Conservation (phyloP, 208 protist species). For the Leishmania turanica region DNA sequence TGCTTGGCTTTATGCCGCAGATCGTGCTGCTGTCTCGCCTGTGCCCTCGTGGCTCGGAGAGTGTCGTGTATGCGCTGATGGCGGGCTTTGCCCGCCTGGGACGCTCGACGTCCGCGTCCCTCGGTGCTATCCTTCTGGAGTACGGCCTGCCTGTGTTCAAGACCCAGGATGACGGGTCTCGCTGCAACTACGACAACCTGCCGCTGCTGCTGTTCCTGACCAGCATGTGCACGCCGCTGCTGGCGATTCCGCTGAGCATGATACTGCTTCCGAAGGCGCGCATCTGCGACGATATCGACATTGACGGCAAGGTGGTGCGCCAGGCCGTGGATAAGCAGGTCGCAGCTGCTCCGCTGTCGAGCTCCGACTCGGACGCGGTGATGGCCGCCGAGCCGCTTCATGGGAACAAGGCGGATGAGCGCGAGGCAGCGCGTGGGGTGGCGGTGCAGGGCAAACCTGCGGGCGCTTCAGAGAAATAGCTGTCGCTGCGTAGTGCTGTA, state of each 20-base stretch:
- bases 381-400: neutral
- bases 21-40: slow-evolving; percentile 78
- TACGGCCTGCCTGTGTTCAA: slow-evolving; percentile 42
- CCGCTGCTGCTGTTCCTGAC: slow-evolving; percentile 50
- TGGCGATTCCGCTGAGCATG: slow-evolving; percentile 49
- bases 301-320: slow-evolving; percentile 37
- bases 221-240: slow-evolving; percentile 47
- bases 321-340: slow-evolving; percentile 5
- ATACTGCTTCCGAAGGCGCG: slow-evolving; percentile 53
- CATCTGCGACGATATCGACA: slow-evolving; percentile 53
- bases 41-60: slow-evolving; percentile 77
- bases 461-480: no score
- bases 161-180: slow-evolving; percentile 11
- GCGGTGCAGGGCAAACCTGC: no score
- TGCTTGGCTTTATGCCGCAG: slow-evolving; percentile 74
- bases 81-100: slow-evolving; percentile 78
- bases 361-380: neutral
- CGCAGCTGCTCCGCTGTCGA: slow-evolving; percentile 1
- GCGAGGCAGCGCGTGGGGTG: neutral
- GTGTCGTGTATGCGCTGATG: slow-evolving; percentile 76
- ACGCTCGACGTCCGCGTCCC: slow-evolving; percentile 26
- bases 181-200: slow-evolving; percentile 64
- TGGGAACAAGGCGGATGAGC: no score
- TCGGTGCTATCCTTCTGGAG: slow-evolving; percentile 57
- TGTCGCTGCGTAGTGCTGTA: no score